Evolutionary conservation across 2,329 filamentous ascomycete genomes (phyloP).

Genomic region (Penicillium decumbens): DNA sequence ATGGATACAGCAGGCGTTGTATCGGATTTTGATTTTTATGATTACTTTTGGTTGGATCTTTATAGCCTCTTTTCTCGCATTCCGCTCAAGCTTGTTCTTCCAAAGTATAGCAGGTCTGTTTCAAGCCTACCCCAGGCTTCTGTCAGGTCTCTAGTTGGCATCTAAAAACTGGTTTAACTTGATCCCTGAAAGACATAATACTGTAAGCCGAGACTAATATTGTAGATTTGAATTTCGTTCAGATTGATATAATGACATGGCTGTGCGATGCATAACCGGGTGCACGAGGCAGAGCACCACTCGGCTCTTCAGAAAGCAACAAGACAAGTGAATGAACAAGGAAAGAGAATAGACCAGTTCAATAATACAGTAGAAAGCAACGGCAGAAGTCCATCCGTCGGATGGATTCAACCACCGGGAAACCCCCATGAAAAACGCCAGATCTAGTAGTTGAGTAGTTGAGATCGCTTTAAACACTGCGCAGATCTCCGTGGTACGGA

Average conservation of each 20-base stretch:
- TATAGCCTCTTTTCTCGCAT: background rate
- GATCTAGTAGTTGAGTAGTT: background rate
- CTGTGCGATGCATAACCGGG: conserved; percentile 24
- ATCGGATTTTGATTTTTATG: background rate
- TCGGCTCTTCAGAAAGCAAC: conserved; percentile 11
- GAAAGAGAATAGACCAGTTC: conserved; percentile 18
- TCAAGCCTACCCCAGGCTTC: background rate
- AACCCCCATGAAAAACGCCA: conserved; percentile 1
- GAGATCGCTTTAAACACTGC: conserved; percentile 41
- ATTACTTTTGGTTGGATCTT: background rate
- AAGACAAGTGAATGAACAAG: conserved; percentile 13
- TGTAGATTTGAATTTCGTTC: background rate
- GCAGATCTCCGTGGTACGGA: conserved; percentile 57
- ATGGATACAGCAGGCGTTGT: conserved; percentile 18
- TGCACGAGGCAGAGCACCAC: conserved; percentile 12
- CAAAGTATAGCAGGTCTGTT: background rate
- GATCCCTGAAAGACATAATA: background rate
- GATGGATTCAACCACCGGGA: conserved; percentile 10
- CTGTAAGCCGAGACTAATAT: background rate
- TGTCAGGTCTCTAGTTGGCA: background rate
- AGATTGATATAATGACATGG: conserved; percentile 7
- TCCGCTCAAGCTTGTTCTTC: background rate
- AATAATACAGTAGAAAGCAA: conserved; percentile 31
- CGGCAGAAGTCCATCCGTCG: conserved; percentile 8
- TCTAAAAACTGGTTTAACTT: background rate